These are phyloP conservation scores for Pittosporum tobira DNA, from an alignment of 129 eudicot genomes.

Conservation along the genomic window DNA sequence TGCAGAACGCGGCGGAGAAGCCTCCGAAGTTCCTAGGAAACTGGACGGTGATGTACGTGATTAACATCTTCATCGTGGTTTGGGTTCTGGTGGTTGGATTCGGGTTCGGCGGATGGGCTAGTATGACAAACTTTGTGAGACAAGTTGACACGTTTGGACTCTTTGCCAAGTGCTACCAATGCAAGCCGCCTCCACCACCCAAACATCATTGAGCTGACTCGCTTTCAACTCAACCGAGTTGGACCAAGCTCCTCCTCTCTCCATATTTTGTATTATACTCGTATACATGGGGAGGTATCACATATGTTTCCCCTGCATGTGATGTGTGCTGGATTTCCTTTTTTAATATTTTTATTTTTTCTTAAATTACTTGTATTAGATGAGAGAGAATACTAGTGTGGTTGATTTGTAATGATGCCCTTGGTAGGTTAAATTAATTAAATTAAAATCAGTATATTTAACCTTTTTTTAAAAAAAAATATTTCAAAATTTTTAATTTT, in stretches of 20 bases:
- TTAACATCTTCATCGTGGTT: conserved; percentile 18
- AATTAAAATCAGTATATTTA: neutral
- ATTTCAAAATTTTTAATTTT: too few species aligned
- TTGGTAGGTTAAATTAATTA: conserved; percentile 22
- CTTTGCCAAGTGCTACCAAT: conserved; percentile 33
- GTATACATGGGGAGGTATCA: conserved; percentile 20
- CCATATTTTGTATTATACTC: conserved; percentile 34
- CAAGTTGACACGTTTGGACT: conserved; percentile 34
- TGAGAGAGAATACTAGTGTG: conserved; percentile 25
- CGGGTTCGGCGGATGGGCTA: conserved; percentile 41
- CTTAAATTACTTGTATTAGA: conserved; percentile 14
- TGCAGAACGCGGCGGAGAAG: conserved; percentile 37
- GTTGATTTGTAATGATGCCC: conserved; percentile 29
- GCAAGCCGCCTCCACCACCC: conserved; percentile 19
- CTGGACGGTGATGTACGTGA: conserved; percentile 30
- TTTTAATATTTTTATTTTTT: neutral
- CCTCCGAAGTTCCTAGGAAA: conserved; percentile 32
- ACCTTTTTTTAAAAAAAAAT: neutral
- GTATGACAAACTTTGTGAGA: conserved; percentile 23
- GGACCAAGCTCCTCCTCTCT: conserved; percentile 4
- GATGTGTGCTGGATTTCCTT: conserved; percentile 19
- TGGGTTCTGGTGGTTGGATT: conserved; percentile 30
- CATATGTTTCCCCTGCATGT: conserved; percentile 12
- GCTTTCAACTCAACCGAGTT: conserved; percentile 4
- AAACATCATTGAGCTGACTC: conserved; percentile 12